Evolutionary conservation across 306 rosid species (phyloP).

Genomic region (Ormosia emarginata): DNA sequence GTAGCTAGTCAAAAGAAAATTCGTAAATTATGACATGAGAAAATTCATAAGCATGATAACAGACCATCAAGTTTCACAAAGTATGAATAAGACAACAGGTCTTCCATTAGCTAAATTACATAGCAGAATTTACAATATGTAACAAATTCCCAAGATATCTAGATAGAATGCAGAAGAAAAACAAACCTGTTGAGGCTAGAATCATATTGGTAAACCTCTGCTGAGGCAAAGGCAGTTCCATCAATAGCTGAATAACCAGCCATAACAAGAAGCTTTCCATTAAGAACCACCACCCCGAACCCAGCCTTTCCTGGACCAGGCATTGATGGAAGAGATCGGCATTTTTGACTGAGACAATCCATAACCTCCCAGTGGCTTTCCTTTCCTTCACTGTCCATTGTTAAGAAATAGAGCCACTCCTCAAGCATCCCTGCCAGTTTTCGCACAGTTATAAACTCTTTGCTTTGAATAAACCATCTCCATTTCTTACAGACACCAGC

Average conservation of each 20-base stretch:
- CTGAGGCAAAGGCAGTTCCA: conserved; percentile 45
- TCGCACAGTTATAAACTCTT: conserved; percentile 73
- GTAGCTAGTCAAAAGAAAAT: background rate
- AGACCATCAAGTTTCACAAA: background rate
- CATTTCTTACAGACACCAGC: conserved; percentile 82
- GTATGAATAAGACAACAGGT: background rate
- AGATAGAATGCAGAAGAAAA: conserved; percentile 11
- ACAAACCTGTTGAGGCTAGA: conserved; percentile 59
- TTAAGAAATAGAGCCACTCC: conserved; percentile 92
- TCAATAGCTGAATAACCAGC: conserved; percentile 57
- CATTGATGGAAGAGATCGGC: conserved; percentile 64
- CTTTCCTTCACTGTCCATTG: conserved; percentile 49
- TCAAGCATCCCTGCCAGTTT: conserved; percentile 75
- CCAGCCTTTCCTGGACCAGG: conserved; percentile 61
- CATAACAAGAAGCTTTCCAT: conserved; percentile 75
- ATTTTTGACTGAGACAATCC: conserved; percentile 55
- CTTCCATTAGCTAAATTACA: background rate
- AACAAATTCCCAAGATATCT: background rate
- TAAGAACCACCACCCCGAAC: conserved; percentile 69
- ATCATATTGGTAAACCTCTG: conserved; percentile 74
- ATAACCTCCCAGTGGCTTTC: conserved; percentile 87
- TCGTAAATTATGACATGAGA: background rate
- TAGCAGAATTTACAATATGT: background rate
- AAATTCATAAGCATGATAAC: background rate
- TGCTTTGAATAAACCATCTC: conserved; percentile 81